These are phyloP conservation scores for Quercus gilva DNA, from an alignment of 306 rosid species.

Conservation along the genomic window DNA sequence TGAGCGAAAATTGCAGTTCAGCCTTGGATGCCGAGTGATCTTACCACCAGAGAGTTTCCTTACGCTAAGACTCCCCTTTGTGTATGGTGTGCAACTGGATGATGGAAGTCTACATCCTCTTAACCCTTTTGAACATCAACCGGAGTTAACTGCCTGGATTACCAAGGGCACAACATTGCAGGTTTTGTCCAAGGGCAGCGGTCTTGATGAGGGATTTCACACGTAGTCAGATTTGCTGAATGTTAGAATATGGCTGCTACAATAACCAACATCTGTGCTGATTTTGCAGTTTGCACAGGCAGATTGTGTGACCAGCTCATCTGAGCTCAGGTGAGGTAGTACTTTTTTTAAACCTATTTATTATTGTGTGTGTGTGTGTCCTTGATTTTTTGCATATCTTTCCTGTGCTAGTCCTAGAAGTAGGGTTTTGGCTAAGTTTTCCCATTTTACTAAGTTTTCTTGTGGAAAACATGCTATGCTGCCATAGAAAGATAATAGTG, in stretches of 20 bases:
- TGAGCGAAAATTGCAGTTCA: conserved; percentile 71
- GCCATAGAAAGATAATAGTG: background rate
- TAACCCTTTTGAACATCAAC: conserved; percentile 70
- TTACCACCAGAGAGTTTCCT: conserved; percentile 94
- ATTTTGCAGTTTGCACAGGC: conserved; percentile 10
- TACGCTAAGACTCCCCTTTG: conserved; percentile 78
- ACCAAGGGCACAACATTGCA: conserved; percentile 69
- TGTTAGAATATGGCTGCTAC: conserved; percentile 13
- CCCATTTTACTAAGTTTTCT: background rate
- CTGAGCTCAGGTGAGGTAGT: conserved; percentile 34
- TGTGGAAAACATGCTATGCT: background rate
- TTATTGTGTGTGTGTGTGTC: background rate
- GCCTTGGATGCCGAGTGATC: conserved; percentile 68
- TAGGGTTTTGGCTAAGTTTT: background rate
- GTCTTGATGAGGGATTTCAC: conserved; percentile 47
- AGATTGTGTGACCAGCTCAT: conserved; percentile 21
- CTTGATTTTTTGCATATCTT: background rate
- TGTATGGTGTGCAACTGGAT: conserved; percentile 75
- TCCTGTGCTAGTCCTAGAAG: background rate
- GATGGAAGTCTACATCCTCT: conserved; percentile 68
- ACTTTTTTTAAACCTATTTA: background rate
- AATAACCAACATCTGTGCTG: conserved; percentile 10
- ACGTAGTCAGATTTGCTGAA: conserved; percentile 34
- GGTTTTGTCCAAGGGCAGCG: conserved; percentile 57
- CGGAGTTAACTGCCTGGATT: conserved; percentile 89